Evolutionary conservation across 768 basidiomycete genomes (phyloP).

Genomic region (Trametes meyenii): DNA sequence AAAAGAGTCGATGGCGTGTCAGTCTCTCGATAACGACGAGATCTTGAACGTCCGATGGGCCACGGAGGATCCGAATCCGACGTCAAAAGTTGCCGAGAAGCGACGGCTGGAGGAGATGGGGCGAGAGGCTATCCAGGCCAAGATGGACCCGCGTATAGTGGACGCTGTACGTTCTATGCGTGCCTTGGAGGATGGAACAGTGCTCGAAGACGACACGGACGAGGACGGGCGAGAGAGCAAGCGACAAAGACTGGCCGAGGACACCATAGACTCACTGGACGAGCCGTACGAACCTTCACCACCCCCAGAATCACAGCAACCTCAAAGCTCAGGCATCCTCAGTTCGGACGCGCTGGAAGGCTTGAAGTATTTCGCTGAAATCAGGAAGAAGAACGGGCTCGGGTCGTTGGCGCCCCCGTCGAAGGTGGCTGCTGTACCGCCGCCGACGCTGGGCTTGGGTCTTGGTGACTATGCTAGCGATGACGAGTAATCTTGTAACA

Average conservation of each 20-base stretch:
- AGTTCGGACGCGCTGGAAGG: constrained; percentile 87
- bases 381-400: constrained; percentile 67
- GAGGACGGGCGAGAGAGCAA: constrained; percentile 41
- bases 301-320: constrained; percentile 34
- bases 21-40: constrained; percentile 95
- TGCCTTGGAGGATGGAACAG: constrained; percentile 82
- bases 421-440: constrained; percentile 33
- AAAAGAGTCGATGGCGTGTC: constrained; percentile 98
- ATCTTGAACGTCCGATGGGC: constrained; percentile 99
- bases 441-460: constrained; percentile 52
- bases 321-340: constrained; percentile 61
- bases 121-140: constrained; percentile 80
- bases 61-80: constrained; percentile 97
- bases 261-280: constrained; percentile 17
- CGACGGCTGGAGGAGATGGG: constrained; percentile 82
- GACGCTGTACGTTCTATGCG: constrained; percentile 86
- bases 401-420: constrained; percentile 28
- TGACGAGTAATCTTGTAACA: constrained; percentile 37
- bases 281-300: constrained; percentile 27
- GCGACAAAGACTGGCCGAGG: constrained; percentile 37
- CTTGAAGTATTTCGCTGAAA: constrained; percentile 87
- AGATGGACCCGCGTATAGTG: constrained; percentile 85
- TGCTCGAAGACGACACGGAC: constrained; percentile 39
- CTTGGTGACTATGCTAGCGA: constrained; percentile 84
- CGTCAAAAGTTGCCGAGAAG: constrained; percentile 84